These are phyloP conservation scores for Diaporthe eres DNA, from an alignment of 2,329 filamentous ascomycete genomes.

Conservation along the genomic window DNA sequence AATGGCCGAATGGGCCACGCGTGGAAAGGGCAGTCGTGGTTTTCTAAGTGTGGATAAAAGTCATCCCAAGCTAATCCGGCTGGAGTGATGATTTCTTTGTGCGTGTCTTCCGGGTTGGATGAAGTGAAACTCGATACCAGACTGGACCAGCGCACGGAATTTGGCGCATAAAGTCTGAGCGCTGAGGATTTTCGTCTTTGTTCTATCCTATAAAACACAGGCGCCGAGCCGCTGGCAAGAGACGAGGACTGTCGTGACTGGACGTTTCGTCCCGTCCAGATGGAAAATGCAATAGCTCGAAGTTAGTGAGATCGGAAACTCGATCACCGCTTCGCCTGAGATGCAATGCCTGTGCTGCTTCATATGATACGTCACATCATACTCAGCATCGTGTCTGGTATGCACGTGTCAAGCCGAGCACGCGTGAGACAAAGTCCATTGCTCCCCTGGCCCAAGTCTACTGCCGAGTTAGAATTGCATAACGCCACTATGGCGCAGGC, in stretches of 20 bases:
- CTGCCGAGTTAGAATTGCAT: neutral
- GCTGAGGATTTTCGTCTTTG: neutral
- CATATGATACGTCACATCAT: neutral
- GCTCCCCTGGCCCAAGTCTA: neutral
- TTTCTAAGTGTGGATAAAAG: neutral
- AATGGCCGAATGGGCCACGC: neutral
- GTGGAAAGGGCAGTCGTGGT: neutral
- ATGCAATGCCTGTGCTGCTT: neutral
- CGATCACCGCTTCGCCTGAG: neutral
- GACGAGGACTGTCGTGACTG: neutral
- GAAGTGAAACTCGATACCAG: neutral
- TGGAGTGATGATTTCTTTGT: neutral
- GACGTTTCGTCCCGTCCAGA: neutral
- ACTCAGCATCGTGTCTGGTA: no score
- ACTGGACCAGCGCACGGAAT: neutral
- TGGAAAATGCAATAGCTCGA: neutral
- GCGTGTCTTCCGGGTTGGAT: neutral
- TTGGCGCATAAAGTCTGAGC: neutral
- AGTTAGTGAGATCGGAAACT: neutral
- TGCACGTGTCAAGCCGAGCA: neutral
- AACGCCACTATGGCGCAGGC: neutral
- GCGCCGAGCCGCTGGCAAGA: neutral
- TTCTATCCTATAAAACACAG: neutral
- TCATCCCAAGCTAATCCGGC: neutral
- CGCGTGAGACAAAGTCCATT: no score